Evolutionary conservation across 768 basidiomycete species (phyloP), one percentile per base, ranked within the genome.

Genomic region (Trametes sanguinea): DNA sequence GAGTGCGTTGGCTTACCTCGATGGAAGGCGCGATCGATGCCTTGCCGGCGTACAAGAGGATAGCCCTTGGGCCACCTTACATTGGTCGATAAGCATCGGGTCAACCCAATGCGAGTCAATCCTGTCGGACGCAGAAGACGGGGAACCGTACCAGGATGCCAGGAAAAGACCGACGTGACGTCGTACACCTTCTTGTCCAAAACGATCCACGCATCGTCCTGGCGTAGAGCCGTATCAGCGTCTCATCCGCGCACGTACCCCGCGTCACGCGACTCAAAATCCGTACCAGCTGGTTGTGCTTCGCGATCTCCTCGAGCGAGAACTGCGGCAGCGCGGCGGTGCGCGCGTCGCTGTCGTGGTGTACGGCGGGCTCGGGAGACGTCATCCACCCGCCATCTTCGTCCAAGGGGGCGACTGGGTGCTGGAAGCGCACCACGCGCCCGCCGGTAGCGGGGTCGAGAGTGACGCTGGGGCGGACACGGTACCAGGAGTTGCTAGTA

Each of bases 201-300:
- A 54, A 80, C 76, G 42, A 82, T 77, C 81, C 81, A 83, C 60
- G 75, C 76, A 64, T 82, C 80, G 22, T 78, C 74, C 71, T 80
- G 43, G 4, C 17, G 48, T 30, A 10, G 54, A 13, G 22, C 22
- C 32, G 48, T 13, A 3, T 33, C 6, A 52, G 4, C 17, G 3
- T 22, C 22, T 22, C 22, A 22, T 22, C 22, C 22, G 22, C 22
- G 22, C 22, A 22, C 22, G 22, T 22, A 22, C 22, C 22, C 22
- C 22, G 22, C 1, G 22, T 1, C 22, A 22, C 22, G 22, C 22
- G 22, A 22, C 9, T 30, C 52, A 10, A 11, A 22, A 13, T 11
- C 43, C 29, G 11, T 17, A 60, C 67, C 62, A 50, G 73, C 35
- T 67, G 78, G 72, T 80, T 78, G 67, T 84, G 76, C 71, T 77